phyloP scores from a whole-genome alignment of 495 filamentous ascomycete species.

The Endocarpon pusillum region DNA sequence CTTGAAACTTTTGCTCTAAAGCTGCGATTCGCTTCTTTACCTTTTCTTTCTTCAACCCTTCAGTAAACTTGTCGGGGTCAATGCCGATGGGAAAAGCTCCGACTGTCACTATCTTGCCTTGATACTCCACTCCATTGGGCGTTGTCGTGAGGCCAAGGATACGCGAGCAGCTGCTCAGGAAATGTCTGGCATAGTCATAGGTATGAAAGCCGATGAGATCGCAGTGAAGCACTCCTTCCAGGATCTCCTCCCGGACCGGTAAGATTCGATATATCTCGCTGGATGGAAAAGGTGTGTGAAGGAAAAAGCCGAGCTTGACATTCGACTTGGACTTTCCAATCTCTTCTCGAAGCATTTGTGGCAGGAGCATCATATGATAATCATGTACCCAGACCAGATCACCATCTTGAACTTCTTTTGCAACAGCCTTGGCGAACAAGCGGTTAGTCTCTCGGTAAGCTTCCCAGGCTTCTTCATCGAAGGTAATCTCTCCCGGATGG shows the following conservation, averaged over 20 bases:
- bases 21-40: constrained; percentile 77
- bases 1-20: constrained; percentile 80
- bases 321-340: constrained; percentile 58
- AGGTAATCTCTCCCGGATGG: constrained; percentile 92
- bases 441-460: constrained; percentile 85
- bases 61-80: constrained; percentile 86
- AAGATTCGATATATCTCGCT: constrained; percentile 93
- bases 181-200: constrained; percentile 90
- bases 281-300: constrained; percentile 95
- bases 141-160: constrained; percentile 70
- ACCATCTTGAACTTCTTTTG: constrained; percentile 68
- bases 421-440: constrained; percentile 68
- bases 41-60: constrained; percentile 65
- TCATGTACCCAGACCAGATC: constrained; percentile 96
- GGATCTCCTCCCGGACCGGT: constrained; percentile 74
- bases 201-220: constrained; percentile 95
- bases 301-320: constrained; percentile 91
- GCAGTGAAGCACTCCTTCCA: constrained; percentile 73
- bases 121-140: constrained; percentile 75
- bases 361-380: constrained; percentile 93
- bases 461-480: constrained; percentile 84
- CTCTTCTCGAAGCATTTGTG: constrained; percentile 82
- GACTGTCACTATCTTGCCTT: constrained; percentile 67
- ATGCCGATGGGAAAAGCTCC: constrained; percentile 96
- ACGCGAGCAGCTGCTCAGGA: constrained; percentile 78